These are phyloP conservation scores for Sclerotinia spermophila DNA, from an alignment of 2,329 filamentous ascomycete species.

Conservation along the genomic window DNA sequence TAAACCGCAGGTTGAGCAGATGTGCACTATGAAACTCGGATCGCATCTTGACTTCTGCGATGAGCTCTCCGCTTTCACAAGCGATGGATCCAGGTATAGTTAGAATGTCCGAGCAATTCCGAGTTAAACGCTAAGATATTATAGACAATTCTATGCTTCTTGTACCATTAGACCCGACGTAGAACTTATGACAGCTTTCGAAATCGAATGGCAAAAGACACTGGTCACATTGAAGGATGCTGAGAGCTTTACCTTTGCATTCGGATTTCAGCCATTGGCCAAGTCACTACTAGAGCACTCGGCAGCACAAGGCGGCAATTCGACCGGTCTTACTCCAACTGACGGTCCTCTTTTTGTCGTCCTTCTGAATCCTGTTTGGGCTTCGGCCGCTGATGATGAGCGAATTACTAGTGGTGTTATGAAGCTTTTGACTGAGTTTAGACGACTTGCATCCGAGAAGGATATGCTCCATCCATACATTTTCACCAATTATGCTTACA, in stretches of 20 bases:
- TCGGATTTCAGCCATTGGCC: constrained; percentile 9
- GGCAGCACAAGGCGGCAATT: constrained; percentile 4
- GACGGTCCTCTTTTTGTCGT: constrained; percentile 12
- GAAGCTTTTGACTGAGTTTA: constrained; percentile 1
- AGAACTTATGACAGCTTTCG: neutral
- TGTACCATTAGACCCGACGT: constrained; percentile 1
- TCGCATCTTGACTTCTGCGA: constrained; percentile 1
- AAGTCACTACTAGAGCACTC: constrained; percentile 14
- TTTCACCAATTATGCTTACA: constrained; percentile 47
- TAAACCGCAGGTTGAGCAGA: constrained; percentile 11
- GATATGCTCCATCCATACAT: constrained; percentile 11
- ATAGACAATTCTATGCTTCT: constrained; percentile 5
- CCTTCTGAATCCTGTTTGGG: constrained; percentile 9
- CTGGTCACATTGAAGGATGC: constrained; percentile 1
- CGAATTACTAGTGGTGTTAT: neutral
- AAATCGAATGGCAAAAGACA: neutral
- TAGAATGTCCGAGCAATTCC: neutral
- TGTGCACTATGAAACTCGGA: constrained; percentile 5
- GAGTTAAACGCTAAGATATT: neutral
- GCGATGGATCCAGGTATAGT: neutral
- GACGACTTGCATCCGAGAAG: constrained; percentile 3
- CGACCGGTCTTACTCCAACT: constrained; percentile 1
- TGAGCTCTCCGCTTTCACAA: neutral
- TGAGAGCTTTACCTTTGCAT: neutral
- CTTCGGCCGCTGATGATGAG: constrained; percentile 2